Conservation (phyloP, 305 asterid species). For the Solanum hybrid region DNA sequence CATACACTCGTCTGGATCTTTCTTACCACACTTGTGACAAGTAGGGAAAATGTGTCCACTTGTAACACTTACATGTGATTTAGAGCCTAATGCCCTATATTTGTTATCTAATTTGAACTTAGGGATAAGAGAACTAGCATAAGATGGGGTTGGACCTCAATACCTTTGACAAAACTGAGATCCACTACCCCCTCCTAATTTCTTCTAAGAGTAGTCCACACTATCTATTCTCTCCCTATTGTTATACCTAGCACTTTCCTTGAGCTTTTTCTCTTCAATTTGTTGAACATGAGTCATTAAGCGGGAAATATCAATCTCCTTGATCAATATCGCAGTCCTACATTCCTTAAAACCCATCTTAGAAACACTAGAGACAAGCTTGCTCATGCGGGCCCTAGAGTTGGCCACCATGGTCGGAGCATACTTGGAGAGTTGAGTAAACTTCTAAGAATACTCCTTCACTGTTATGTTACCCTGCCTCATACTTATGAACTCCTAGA, state of each 20-base stretch:
- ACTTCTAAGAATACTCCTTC: not conserved
- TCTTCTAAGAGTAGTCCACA: not conserved
- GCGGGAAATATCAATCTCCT: not conserved
- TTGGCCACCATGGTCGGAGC: not conserved
- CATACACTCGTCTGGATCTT: not conserved
- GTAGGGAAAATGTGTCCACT: not conserved
- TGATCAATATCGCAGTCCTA: not conserved
- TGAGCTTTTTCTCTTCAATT: not conserved
- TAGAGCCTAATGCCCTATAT: not conserved
- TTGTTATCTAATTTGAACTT: not conserved
- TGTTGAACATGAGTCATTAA: not conserved
- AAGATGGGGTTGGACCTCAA: not conserved
- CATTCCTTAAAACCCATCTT: not conserved
- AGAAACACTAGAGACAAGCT: not conserved
- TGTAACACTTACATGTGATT: not conserved
- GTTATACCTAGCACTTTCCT: not conserved
- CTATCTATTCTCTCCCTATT: not conserved
- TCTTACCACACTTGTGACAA: not conserved
- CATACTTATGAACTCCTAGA: not conserved
- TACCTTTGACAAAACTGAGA: not conserved
- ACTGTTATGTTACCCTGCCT: not conserved
- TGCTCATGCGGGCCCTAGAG: not conserved
- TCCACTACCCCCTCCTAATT: not conserved
- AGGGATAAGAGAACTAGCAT: not conserved
- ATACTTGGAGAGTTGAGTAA: not conserved